Conservation (phyloP, 345 rosid genomes). For the Gossypium longicalyx region DNA sequence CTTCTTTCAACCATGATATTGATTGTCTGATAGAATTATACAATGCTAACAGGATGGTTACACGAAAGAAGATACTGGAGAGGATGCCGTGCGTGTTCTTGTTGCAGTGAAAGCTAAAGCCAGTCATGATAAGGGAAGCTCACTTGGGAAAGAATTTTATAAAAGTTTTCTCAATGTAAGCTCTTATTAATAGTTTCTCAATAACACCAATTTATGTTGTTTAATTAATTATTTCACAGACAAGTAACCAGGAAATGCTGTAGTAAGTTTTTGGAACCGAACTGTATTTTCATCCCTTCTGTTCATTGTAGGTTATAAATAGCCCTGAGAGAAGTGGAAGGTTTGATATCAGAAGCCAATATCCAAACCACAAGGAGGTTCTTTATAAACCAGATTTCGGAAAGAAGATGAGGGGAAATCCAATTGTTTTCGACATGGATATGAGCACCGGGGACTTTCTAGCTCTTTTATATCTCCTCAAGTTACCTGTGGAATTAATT, state of each 20-base stretch:
- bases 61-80: constrained; percentile 54
- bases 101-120: constrained; percentile 76
- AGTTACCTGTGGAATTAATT: constrained; percentile 61
- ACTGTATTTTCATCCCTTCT: neutral
- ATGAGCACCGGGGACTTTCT: constrained; percentile 96
- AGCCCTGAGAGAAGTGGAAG: constrained; percentile 53
- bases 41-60: constrained; percentile 61
- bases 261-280: neutral
- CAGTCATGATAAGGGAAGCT: constrained; percentile 34
- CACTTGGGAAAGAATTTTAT: constrained; percentile 56
- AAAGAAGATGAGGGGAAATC: constrained; percentile 52
- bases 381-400: constrained; percentile 50
- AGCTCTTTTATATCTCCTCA: constrained; percentile 73
- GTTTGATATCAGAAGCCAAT: constrained; percentile 67
- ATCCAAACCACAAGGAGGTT: constrained; percentile 63
- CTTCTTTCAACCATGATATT: neutral
- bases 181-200: neutral
- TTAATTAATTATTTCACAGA: neutral
- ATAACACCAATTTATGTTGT: neutral
- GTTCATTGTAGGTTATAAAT: constrained; percentile 55
- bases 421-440: constrained; percentile 85
- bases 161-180: constrained; percentile 81
- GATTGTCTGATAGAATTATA: neutral
- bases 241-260: neutral
- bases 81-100: constrained; percentile 65